Evolutionary conservation across 352 stramenopile genomes (phyloP), one percentile per base, ranked within the genome.

Genomic region (Blastocystis sp.): DNA sequence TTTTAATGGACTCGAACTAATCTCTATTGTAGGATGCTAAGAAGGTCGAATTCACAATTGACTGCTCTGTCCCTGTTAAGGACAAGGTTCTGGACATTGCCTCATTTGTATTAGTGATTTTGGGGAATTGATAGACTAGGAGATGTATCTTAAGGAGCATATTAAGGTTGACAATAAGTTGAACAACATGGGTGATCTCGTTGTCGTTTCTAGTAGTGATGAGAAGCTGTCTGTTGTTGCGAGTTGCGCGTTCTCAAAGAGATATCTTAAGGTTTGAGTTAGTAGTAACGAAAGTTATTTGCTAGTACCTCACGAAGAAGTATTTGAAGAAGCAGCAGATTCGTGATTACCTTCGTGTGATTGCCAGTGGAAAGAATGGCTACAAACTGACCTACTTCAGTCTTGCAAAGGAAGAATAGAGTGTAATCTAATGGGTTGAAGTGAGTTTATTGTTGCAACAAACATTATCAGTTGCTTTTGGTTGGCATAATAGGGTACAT

Each of bases 291-390:
- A 56, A 57, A 78, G 62, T 89, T 59, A 75, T 77, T 77, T 89
- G 78, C 42, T 77, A 99, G 94, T 99, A 99, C 93, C 91, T 99
- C 33, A 98, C 96, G 87, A 99, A 99, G 95, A 98, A 99, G 94
- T 99, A 99, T 95, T 93, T 99, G 90, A 99, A 99, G 95, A 99
- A 99, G 94, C 96, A 99, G 92, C 95, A 98, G 92, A 93, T 99
- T 78, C 95, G 96, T 91, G 97, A 99, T 94, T 99, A 99, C 93
- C 92, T 99, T 69, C 96, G 98, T 92, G 97, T 99, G 48, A 97
- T 99, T 93, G 96, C 97, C 56, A 95, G 94, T 89, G 95, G 96
- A 92, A 98, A 98, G 94, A 95, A 98, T 92, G 98, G 96, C 76
- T 99, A 99, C 93, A 96, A 99, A 42, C 44, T 89, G n/a, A 76